phyloP scores from a whole-genome alignment of 2,329 filamentous ascomycete species.

The Stagonosporopsis rhizophila region DNA sequence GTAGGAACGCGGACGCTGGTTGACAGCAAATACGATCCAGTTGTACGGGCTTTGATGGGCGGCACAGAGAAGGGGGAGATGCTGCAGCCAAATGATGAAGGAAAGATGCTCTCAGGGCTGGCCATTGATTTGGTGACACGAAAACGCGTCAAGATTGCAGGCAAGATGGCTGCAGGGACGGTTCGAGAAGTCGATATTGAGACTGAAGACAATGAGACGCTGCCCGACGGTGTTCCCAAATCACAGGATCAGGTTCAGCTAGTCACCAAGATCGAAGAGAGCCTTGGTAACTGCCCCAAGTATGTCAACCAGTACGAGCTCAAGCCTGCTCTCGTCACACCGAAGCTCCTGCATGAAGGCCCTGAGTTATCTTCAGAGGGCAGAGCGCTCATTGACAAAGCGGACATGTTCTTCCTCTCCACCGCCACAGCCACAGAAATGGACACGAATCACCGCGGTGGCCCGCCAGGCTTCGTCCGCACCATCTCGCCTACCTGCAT shows the following conservation, averaged over 20 bases:
- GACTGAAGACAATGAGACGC: slow-evolving; percentile 27
- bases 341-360: slow-evolving; percentile 59
- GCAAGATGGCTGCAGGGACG: slow-evolving; percentile 71
- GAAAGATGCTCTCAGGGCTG: slow-evolving; percentile 67
- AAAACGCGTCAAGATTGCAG: slow-evolving; percentile 76
- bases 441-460: slow-evolving; percentile 86
- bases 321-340: slow-evolving; percentile 59
- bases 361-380: slow-evolving; percentile 62
- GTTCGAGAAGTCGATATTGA: slow-evolving; percentile 50
- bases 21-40: slow-evolving; percentile 71
- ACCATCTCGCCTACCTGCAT: slow-evolving; percentile 68
- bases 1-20: slow-evolving; percentile 70
- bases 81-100: slow-evolving; percentile 11
- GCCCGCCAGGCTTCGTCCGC: slow-evolving; percentile 75
- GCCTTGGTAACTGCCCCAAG: slow-evolving; percentile 83
- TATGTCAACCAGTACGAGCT: slow-evolving; percentile 80
- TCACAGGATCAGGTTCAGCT: slow-evolving; percentile 60
- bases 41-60: slow-evolving; percentile 63
- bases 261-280: slow-evolving; percentile 73
- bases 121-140: slow-evolving; percentile 70
- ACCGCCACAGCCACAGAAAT: slow-evolving; percentile 70
- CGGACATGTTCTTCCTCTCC: slow-evolving; percentile 82
- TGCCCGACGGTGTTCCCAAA: slow-evolving; percentile 9
- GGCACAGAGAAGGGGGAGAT: not conserved
- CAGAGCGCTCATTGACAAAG: slow-evolving; percentile 64